phyloP scores from a whole-genome alignment of 495 filamentous ascomycete species.

The Saxophila tyrrhenica region DNA sequence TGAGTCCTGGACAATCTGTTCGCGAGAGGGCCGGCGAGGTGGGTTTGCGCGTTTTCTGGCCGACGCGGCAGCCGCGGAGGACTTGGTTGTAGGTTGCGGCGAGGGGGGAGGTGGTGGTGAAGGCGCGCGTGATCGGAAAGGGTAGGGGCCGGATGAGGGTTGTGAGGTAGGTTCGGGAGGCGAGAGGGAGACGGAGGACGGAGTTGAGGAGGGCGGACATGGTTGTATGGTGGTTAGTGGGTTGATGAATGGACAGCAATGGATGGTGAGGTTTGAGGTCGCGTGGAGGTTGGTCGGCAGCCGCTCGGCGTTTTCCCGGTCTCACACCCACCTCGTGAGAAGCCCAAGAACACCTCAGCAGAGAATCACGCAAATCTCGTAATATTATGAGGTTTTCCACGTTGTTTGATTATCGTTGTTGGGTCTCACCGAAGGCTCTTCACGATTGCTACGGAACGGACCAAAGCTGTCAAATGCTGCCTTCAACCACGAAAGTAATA shows the following conservation, averaged over 20 bases:
- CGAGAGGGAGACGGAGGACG: constrained; percentile 14
- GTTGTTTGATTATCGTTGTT: too few species aligned
- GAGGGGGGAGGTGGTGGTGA: constrained; percentile 15
- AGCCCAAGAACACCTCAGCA: too few species aligned
- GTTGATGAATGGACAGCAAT: background rate
- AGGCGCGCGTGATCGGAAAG: constrained; percentile 6
- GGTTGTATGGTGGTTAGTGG: background rate
- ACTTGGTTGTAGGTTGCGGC: constrained; percentile 36
- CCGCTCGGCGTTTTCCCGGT: too few species aligned
- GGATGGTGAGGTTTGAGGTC: background rate
- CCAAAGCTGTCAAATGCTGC: too few species aligned
- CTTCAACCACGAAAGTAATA: background rate
- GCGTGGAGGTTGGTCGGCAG: background rate
- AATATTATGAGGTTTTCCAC: too few species aligned
- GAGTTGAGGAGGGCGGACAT: constrained; percentile 5
- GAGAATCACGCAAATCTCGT: too few species aligned
- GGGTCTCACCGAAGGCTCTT: too few species aligned
- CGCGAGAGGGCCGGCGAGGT: constrained; percentile 72
- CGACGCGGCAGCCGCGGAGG: constrained; percentile 57
- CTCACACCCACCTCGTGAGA: too few species aligned
- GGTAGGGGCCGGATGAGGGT: background rate
- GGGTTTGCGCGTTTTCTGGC: constrained; percentile 66
- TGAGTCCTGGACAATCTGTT: constrained; percentile 56
- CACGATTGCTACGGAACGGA: too few species aligned
- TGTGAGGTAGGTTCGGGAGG: constrained; percentile 8